A percentile compares a stretch with the other conserved stretches of the same genome.
Conservation (phyloP, 257 asterid genomes). For the Forsythia suspensa region DNA sequence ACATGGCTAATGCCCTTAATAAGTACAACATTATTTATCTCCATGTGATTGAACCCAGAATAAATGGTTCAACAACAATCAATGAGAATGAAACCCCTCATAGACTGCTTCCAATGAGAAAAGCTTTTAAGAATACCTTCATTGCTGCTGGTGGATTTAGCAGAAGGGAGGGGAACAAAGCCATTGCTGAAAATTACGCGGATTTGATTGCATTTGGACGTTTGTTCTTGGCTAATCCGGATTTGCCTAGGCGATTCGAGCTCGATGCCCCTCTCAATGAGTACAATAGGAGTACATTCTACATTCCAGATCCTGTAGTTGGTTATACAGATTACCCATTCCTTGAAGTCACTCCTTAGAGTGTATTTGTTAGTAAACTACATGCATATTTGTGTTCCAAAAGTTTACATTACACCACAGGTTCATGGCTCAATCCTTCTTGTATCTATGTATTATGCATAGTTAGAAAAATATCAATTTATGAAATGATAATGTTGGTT, state of each 20-base stretch:
- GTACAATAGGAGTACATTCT: conserved; percentile 36
- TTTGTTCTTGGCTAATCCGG: conserved; percentile 50
- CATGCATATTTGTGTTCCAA: neutral
- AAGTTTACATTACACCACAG: neutral
- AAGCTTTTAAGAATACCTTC: conserved; percentile 40
- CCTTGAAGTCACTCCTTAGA: conserved; percentile 13
- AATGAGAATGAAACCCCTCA: neutral
- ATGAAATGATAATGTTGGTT: too few relatives aligned
- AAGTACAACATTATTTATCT: conserved; percentile 24
- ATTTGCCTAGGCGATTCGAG: conserved; percentile 39
- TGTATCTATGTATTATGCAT: too few relatives aligned
- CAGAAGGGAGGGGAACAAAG: conserved; percentile 38
- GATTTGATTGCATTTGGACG: conserved; percentile 54
- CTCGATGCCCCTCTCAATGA: conserved; percentile 34
- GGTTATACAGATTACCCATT: conserved; percentile 55
- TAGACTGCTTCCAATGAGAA: conserved; percentile 16
- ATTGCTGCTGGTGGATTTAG: conserved; percentile 46
- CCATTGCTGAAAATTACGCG: conserved; percentile 37
- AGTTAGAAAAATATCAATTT: too few relatives aligned
- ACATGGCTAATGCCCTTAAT: conserved; percentile 21
- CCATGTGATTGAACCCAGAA: conserved; percentile 31
- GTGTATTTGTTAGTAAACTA: neutral
- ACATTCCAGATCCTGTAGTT: conserved; percentile 40
- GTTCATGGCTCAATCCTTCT: neutral
- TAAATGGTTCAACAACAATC: neutral